These are phyloP conservation scores for Acanthamoeba healyi DNA, from an alignment of 208 protist genomes.

Conservation along the genomic window DNA sequence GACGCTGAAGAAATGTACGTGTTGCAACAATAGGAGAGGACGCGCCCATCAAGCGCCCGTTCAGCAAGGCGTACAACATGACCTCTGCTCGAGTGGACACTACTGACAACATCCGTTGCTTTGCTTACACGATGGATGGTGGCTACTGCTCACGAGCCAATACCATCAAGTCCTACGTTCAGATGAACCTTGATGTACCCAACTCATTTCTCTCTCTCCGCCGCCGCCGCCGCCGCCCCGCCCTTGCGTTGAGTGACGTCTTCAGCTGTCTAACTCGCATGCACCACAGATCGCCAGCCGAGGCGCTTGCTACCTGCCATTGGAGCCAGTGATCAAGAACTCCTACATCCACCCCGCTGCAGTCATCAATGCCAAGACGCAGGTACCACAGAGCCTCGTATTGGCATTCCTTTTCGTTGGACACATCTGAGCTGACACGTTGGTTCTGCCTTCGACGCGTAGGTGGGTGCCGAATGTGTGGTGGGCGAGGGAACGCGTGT, in stretches of 20 bases:
- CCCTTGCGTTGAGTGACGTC: background rate
- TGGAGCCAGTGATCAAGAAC: constrained; percentile 26
- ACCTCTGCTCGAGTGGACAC: constrained; percentile 1
- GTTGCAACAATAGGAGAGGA: background rate
- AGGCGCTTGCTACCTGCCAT: constrained; percentile 25
- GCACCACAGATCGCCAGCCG: constrained; percentile 41
- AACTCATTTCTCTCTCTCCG: background rate
- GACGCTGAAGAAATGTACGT: background rate
- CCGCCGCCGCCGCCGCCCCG: background rate
- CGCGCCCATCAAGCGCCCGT: constrained; percentile 22
- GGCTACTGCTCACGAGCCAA: constrained; percentile 66
- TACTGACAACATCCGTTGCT: constrained; percentile 46
- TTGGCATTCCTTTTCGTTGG: no score
- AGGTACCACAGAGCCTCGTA: no score
- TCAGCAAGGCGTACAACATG: constrained; percentile 39
- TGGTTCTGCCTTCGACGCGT: background rate
- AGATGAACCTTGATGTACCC: constrained; percentile 62
- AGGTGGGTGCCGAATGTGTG: constrained; percentile 86
- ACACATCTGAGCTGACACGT: background rate
- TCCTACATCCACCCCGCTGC: constrained; percentile 51
- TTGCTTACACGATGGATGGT: constrained; percentile 41
- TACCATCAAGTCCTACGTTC: constrained; percentile 70
- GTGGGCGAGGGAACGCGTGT: constrained; percentile 80
- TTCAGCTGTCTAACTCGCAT: background rate
- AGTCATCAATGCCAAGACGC: constrained; percentile 46